Base-by-base conservation (phyloP, 202 grass and related monocot species). In the Schoenoplectus triqueter region DNA sequence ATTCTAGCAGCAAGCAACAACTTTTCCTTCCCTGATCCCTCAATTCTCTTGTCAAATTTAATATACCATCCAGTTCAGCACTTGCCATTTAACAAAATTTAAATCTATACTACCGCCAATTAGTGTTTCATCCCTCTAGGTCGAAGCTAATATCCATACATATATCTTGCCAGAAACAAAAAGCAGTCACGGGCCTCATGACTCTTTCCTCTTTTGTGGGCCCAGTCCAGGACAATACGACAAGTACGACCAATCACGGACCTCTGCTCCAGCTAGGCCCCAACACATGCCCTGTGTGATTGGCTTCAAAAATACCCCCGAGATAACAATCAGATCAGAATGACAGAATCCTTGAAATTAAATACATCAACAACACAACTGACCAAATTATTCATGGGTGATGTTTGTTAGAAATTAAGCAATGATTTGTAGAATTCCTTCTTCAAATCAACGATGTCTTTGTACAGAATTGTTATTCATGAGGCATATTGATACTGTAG, bases 171-270 rank as follows among this genome's bases (percentile, higher is more conserved):
- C 81, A 69, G 70, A 83, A 83, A 83, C 65, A 67, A 83, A 83
- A 70, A 56, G 0, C 64, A 69, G 81, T 83, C 81, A 83, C 81
- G 65, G 64, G 65, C 61, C 42, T 55, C 7, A 54, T 22, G 20
- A 18, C 64, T 2, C 13, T 41, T 55, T 55, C 6, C 21, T 59
- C 47, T 56, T 61, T 41, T 42, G 21, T 6, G 81, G 81, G 81
- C 47, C 81, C 63, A 68, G 20, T 54, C 14, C 64, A 64, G 19
- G 20, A 83, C 51, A 83, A 83, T 56, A 71, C 14, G 81, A 83
- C 81, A 71, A 83, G 65, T 83, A 41, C 42, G 49, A 83, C 13
- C 63, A 62, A 62, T 19, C 59, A 62, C 13, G 44, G 0, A 67
- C 47, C 41, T 82, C 40, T 10, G 11, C 2, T 78, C 55, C 75